These are phyloP conservation scores for Collybia sordida DNA, from an alignment of 768 basidiomycete species.

Conservation along the genomic window DNA sequence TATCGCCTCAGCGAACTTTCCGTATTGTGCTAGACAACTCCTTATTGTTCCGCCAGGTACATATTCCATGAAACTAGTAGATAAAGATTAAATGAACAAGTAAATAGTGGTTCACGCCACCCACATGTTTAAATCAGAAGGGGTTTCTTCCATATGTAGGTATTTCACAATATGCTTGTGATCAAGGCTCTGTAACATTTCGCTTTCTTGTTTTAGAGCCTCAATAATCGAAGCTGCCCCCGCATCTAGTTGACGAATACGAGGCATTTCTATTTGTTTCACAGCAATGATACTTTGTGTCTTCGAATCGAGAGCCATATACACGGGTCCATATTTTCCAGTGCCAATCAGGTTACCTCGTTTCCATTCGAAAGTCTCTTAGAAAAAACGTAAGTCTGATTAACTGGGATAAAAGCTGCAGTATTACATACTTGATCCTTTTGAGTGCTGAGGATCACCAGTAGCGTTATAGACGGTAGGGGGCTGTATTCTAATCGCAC, in stretches of 20 bases:
- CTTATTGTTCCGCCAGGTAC: conserved; percentile 96
- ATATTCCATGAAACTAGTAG: conserved; percentile 89
- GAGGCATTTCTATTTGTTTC: conserved; percentile 94
- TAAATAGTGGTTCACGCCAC: conserved; percentile 26
- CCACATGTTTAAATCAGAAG: conserved; percentile 85
- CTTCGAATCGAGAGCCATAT: conserved; percentile 90
- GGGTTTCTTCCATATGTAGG: conserved; percentile 88
- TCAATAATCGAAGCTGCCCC: conserved; percentile 87
- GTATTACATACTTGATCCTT: conserved; percentile 11
- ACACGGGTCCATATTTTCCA: conserved; percentile 94
- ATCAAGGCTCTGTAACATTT: conserved; percentile 91
- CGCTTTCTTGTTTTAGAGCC: conserved; percentile 90
- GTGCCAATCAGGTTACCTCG: conserved; percentile 95
- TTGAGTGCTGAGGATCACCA: not conserved
- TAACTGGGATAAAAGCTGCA: conserved; percentile 2
- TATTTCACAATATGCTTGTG: conserved; percentile 97
- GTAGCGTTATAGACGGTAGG: not conserved
- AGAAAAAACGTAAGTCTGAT: conserved; percentile 7
- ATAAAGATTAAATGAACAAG: conserved; percentile 1
- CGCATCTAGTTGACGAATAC: conserved; percentile 52
- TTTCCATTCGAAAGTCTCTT: conserved; percentile 95
- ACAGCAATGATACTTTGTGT: conserved; percentile 98
- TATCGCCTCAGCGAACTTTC: conserved; percentile 86
- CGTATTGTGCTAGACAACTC: conserved; percentile 81
- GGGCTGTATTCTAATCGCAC: too few relatives aligned